Evolutionary conservation across 441 rosid species (phyloP).

Genomic region (Lepidium campestre): DNA sequence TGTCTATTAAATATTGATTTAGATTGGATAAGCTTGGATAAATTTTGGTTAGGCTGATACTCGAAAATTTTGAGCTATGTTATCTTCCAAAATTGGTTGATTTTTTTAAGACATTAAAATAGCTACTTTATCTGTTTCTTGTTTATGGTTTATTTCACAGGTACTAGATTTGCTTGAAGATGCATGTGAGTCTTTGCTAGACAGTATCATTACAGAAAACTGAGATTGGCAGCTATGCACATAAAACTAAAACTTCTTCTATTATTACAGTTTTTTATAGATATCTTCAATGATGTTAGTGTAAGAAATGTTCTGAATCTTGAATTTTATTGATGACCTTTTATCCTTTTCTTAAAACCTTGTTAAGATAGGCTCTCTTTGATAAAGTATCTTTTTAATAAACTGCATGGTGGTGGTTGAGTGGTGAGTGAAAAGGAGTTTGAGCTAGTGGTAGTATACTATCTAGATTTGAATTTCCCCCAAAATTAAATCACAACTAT

Average conservation of each 20-base stretch:
- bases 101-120: background rate
- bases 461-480: no score
- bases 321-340: background rate
- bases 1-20: no score
- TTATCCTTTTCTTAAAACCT: background rate
- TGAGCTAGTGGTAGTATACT: no score
- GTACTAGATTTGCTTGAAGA: constrained; percentile 88
- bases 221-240: background rate
- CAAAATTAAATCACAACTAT: no score
- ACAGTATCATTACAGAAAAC: constrained; percentile 48
- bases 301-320: background rate
- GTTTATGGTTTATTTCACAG: constrained; percentile 26
- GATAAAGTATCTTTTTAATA: background rate
- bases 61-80: background rate
- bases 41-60: background rate
- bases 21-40: background rate
- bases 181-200: constrained; percentile 85
- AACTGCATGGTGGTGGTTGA: no score
- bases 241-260: background rate
- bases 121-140: background rate
- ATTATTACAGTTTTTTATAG: background rate
- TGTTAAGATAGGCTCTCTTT: background rate
- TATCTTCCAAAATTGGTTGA: background rate
- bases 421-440: no score
- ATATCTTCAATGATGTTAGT: background rate